Conservation (phyloP, 2,329 filamentous ascomycete genomes). For the Aspergillus tubingensis region DNA sequence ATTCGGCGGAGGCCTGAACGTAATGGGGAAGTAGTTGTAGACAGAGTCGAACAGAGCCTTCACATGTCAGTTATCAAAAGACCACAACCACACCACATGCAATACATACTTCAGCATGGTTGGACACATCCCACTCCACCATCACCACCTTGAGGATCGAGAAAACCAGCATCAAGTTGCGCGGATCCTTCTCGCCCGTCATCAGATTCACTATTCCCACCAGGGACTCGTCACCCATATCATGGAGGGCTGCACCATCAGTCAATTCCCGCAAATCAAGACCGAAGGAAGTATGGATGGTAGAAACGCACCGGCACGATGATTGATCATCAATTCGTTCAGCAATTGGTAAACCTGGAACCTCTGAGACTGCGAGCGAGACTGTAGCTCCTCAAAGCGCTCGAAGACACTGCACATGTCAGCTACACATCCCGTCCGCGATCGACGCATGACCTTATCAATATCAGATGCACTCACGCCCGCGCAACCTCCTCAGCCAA, state of each 20-base stretch:
- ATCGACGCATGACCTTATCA: not conserved
- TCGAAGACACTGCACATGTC: conserved; percentile 47
- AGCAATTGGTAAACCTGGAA: conserved; percentile 64
- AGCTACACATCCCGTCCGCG: conserved; percentile 12
- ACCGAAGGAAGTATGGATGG: not conserved
- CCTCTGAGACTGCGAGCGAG: conserved; percentile 64
- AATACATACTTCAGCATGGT: conserved; percentile 56
- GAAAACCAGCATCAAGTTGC: conserved; percentile 71
- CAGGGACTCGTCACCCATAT: conserved; percentile 62
- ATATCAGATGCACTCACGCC: conserved; percentile 47
- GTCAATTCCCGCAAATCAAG: conserved; percentile 16
- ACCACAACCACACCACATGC: not conserved
- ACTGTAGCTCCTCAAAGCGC: conserved; percentile 59
- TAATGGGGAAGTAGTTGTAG: conserved; percentile 73
- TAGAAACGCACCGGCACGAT: conserved; percentile 53
- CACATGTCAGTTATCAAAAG: conserved; percentile 20
- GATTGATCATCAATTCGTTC: conserved; percentile 63
- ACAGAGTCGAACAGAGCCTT: conserved; percentile 64
- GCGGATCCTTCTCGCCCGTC: conserved; percentile 68
- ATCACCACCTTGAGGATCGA: conserved; percentile 67
- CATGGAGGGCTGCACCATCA: conserved; percentile 48
- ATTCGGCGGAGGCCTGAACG: conserved; percentile 68
- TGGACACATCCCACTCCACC: conserved; percentile 66
- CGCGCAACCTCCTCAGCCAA: conserved; percentile 56
- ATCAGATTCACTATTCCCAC: conserved; percentile 65